Base-by-base conservation (phyloP, 2,329 filamentous ascomycete species). In the Graphilbum sp. region DNA sequence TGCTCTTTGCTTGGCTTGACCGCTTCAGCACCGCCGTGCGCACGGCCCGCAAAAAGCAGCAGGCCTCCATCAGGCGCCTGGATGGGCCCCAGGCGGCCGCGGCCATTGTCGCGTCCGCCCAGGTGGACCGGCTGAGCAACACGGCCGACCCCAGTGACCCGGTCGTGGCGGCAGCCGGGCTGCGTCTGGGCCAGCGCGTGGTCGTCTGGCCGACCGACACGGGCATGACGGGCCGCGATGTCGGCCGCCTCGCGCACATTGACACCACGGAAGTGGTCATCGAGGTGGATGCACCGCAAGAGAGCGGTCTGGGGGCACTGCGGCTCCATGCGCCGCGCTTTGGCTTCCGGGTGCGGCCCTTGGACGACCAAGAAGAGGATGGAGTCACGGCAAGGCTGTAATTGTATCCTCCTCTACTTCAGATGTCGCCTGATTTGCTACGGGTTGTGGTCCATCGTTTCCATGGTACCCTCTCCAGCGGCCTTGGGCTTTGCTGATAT, bases 191-290 rank as follows among this genome's bases (percentile, higher is more conserved):
- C 2, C 59, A 69, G 23, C 44, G 52, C 33, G 69, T 84, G 4
- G 58, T 64, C 50, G 54, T 80, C 20, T 73, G 65, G 60, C 78
- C 76, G 5, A 68, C 64, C 2, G 77, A 83, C 50, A 67, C 68
- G 33, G 77, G 76, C 6, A 63, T 57, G 37, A 61, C 52, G n/a
- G 62, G 75, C 50, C 67, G 63, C 45, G 77, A 82, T 49, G 49
- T 52, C 2, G 78, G 78, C 0, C 56, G 41, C 32, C 54, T 82
- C 43, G 56, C 76, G 13, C 60, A 61, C 20, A 48, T 81, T 36
- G 60, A 60, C 32, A 50, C 50, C 18, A 55, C 60, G 34, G 72
- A 80, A 58, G 61, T 75, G 8, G 73, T 78, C 2, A 59, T 79
- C 43, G 66, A 73, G 51, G 62, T 64, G 13, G 50, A 54, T 41